A percentile compares a stretch with the other conserved stretches of the same genome.
These are phyloP conservation scores for Xylariales sp. DNA, from an alignment of 2,329 filamentous ascomycete species.

Conservation along the genomic window DNA sequence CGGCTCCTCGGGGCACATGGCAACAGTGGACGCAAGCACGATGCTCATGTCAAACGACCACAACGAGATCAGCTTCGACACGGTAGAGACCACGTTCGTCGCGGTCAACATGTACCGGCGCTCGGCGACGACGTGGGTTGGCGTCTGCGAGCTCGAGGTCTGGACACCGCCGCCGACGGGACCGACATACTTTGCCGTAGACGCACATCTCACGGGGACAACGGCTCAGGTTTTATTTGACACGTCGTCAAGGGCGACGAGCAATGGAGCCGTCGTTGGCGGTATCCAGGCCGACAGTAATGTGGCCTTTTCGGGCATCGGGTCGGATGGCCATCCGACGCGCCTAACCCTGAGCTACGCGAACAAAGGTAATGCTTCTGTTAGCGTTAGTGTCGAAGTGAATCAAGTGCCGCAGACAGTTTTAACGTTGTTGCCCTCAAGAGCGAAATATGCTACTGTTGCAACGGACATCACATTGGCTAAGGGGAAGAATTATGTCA, in stretches of 20 bases:
- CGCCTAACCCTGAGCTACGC: conserved; percentile 43
- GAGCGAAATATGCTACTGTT: conserved; percentile 36
- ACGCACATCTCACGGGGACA: conserved; percentile 46
- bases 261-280: conserved; percentile 46
- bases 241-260: conserved; percentile 37
- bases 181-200: conserved; percentile 45
- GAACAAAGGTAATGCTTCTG: conserved; percentile 38
- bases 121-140: conserved; percentile 43
- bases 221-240: conserved; percentile 45
- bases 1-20: conserved; percentile 41
- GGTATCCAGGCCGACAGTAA: conserved; percentile 42
- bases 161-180: conserved; percentile 45
- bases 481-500: conserved; percentile 47
- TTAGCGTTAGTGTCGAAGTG: conserved; percentile 41
- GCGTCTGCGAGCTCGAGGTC: conserved; percentile 51
- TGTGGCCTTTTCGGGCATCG: conserved; percentile 48
- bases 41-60: conserved; percentile 46
- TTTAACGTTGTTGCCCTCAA: conserved; percentile 39
- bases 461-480: conserved; percentile 38
- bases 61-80: conserved; percentile 45
- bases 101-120: conserved; percentile 48
- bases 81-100: conserved; percentile 46
- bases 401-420: conserved; percentile 41
- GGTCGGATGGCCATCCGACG: conserved; percentile 36
- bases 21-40: conserved; percentile 36